Evolutionary conservation across 352 stramenopile genomes (phyloP), one percentile per base, ranked within the genome.

Genomic region (Phytophthora podocarpi): DNA sequence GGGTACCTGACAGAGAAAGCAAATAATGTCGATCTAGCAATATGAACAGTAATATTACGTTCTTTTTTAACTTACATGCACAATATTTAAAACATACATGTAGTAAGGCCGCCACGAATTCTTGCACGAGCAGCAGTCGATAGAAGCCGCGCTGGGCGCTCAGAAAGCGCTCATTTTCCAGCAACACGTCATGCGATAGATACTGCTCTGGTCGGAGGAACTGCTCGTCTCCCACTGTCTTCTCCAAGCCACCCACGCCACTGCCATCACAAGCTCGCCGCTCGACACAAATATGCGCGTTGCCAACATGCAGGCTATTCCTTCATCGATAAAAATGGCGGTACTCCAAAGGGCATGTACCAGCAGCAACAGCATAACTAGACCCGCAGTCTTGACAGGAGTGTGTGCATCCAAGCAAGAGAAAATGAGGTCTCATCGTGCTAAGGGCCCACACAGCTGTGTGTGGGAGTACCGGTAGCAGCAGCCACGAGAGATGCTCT

Each of bases 401-500:
- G 67, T 1, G 72, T 74, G 40, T 87, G 71, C 12, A 80, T 21
- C 48, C 68, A 70, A 28, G 52, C 62, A 10, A 45, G 46, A 3
- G 74, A 84, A 46, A 51, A 59, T 12, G 57, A 72, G 10, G 40
- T 23, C 21, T 72, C 54, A 23, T 72, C 54, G 5, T 55, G 2
- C 58, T 73, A 39, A 72, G 75, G 11, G 62, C 70, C 58, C 71
- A 85, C 27, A 85, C 72, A 35, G 78, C 64, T 26, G 77, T 66
- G 52, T 78, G 84, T 6, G 76, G 78, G 11, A 88, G 55, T 18
- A 88, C n/a, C n/a, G n/a, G n/a, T n/a, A n/a, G 59, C 48, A 90
- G 60, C 13, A 87, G 48, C 80, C 80, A 90, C 24, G 76, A 86
- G 31, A 90, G 37, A 31, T 82, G 26, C 24, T 72, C 67, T 3